Conservation (phyloP, 768 basidiomycete species). For the Naematelia aurantialba region DNA sequence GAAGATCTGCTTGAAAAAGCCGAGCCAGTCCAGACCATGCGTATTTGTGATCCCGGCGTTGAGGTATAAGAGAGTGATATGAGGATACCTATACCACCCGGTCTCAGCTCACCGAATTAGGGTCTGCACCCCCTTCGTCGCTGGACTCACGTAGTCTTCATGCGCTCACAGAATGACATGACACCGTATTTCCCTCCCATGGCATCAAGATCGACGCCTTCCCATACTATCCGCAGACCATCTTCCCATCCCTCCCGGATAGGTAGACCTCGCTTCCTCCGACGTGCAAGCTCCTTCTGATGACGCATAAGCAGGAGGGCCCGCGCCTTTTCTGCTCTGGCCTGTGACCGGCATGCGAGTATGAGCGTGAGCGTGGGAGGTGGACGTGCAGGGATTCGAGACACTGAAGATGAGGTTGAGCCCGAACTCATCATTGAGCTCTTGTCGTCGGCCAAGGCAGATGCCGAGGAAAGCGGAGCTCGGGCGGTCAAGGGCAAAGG, state of each 20-base stretch:
- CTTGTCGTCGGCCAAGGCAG: neutral
- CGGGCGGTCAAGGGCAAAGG: constrained; percentile 24
- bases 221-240: constrained; percentile 43
- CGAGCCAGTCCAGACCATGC: constrained; percentile 31
- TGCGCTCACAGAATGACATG: constrained; percentile 33
- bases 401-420: neutral
- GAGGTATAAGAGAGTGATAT: constrained; percentile 48
- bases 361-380: constrained; percentile 47
- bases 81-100: constrained; percentile 37
- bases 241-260: constrained; percentile 40
- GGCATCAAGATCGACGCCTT: constrained; percentile 43
- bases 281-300: constrained; percentile 23
- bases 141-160: constrained; percentile 38
- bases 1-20: constrained; percentile 32
- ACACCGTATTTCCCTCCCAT: constrained; percentile 38
- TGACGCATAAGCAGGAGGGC: constrained; percentile 28
- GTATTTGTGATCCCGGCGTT: constrained; percentile 49
- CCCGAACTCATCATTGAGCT: constrained; percentile 10
- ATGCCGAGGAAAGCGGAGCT: constrained; percentile 12
- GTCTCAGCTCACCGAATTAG: neutral
- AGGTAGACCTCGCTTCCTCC: constrained; percentile 23
- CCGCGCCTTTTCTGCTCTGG: constrained; percentile 35
- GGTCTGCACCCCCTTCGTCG: neutral
- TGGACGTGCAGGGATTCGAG: constrained; percentile 1
- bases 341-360: constrained; percentile 45